Evolutionary conservation across 116 monocot genomes (phyloP), one percentile per base, ranked within the genome.

Genomic region (Cymodocea nodosa): DNA sequence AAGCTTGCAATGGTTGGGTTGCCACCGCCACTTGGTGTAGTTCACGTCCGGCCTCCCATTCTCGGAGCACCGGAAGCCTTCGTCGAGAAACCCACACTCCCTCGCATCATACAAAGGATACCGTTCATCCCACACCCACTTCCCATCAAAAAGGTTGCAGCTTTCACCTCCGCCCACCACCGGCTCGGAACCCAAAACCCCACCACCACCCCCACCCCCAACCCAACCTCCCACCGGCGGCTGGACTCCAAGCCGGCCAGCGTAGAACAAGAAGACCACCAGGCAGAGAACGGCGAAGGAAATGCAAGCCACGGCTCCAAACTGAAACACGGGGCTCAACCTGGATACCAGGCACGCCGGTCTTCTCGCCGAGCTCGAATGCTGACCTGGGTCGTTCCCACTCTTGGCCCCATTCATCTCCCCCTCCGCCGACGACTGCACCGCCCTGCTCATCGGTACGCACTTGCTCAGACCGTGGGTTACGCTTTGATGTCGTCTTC

Each of bases 121-220:
- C 10, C 39, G 51, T 8, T 90, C 90, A 71, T 91, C 97, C 92
- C 83, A 89, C 34, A 88, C 77, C 97, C 97, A 98, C 60, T 83
- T 52, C 56, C 97, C 97, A 16, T 92, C 88, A 23, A 82, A 91
- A 69, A 71, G 70, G 71, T 98, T 89, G 67, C 97, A 91, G 9
- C 25, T 35, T 51, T 25, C 60, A 44, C 20, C 51, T 10, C 18
- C 61, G 11, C 39, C 51, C 51, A 24, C 60, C 36, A 23, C 40
- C 54, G 20, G 10, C 20, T 7, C 9, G 12, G 8, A 44, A 44
- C 6, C 44, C 44, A 44, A 44, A 6, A 6, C 9, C 44, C 44
- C 44, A 44, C 0, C 14, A 48, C 14, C 23, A 6, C 10, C 49
- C 23, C 18, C 55, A 15, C 25, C 70, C 58, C 19, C 18, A 55